Percentiles rank a stretch among this genome's conserved stretches.
Conservation (phyloP, 2,329 filamentous ascomycete genomes). For the Venturia aucupariae region DNA sequence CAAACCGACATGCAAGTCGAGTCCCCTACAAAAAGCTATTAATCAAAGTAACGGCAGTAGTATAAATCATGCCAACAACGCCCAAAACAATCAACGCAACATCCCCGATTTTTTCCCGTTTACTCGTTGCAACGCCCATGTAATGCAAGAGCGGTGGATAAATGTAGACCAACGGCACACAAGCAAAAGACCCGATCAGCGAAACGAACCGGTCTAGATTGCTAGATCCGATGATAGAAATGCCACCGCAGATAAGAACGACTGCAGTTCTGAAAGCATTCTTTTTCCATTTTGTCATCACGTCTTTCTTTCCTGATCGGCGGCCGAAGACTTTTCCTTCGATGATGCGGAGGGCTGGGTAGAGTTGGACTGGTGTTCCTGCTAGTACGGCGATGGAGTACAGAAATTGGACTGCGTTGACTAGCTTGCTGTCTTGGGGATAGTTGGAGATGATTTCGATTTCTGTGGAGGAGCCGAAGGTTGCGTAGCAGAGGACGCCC, state of each 20-base stretch:
- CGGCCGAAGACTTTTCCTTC: slow-evolving; percentile 60
- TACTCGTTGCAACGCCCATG: slow-evolving; percentile 53
- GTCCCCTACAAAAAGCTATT: slow-evolving; percentile 5
- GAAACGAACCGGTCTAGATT: slow-evolving; percentile 68
- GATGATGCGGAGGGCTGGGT: slow-evolving; percentile 63
- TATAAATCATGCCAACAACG: slow-evolving; percentile 60
- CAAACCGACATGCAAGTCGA: background rate
- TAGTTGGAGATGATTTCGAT: slow-evolving; percentile 72
- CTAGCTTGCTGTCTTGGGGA: slow-evolving; percentile 59
- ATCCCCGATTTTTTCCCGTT: slow-evolving; percentile 49
- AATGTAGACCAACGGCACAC: slow-evolving; percentile 67
- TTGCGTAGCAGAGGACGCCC: slow-evolving; percentile 64
- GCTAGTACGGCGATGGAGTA: slow-evolving; percentile 67
- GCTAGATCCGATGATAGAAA: slow-evolving; percentile 55
- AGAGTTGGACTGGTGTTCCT: slow-evolving; percentile 65
- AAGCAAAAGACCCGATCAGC: slow-evolving; percentile 65
- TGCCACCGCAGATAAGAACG: slow-evolving; percentile 49
- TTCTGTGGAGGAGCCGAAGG: slow-evolving; percentile 58
- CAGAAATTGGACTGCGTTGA: slow-evolving; percentile 66
- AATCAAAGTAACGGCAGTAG: slow-evolving; percentile 53
- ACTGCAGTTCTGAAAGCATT: slow-evolving; percentile 53
- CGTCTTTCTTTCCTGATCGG: slow-evolving; percentile 54
- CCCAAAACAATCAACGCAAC: slow-evolving; percentile 55
- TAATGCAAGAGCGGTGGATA: slow-evolving; percentile 66
- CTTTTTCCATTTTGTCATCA: slow-evolving; percentile 66